Evolutionary conservation across 169 alveolate genomes (phyloP), one percentile per base, ranked within the genome.

Genomic region (Fabrea salina): DNA sequence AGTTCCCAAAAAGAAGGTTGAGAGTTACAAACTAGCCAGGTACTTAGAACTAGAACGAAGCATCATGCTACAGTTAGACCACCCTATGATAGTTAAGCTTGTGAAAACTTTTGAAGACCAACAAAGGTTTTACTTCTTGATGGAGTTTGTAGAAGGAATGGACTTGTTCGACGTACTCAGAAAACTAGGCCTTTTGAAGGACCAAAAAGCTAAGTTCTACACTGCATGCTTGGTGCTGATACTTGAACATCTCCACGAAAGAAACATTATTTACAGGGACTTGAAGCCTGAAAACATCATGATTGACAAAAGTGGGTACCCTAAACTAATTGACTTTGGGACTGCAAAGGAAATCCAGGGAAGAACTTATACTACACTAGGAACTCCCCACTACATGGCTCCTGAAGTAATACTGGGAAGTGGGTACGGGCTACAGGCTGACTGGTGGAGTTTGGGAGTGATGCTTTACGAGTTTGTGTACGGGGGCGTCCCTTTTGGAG

Each of bases 401-500:
- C 96, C 96, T 13, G 96, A 92, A 85, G 90, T 86, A 27, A 66
- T 87, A 47, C 33, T 82, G 79, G 99, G 99, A 49, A 93, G 96
- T 80, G 99, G 99, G 0, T 97, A 98, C 84, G 93, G 97, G n/a
- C 95, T 95, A 70, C 91, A 97, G 25, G 99, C 96, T 41, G 99
- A 98, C 82, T 92, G 95, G 6, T 98, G 99, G 99, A 93, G 99
- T 13, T 85, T 98, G 56, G 99, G 99, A n/a, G 95, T 97, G 11
- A 95, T 99, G 75, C 91, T 98, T n/a, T 98, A 95, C 86, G 99
- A 98, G 82, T 97, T 98, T 80, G 84, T 98, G 79, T 97, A 99
- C 80, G 99, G 99, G 0, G 96, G 94, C 27, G 95, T 97, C 19
- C 99, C 99, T 16, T 98, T 97, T 82, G 99, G 99, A 6, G 95